Conservation (phyloP, 805 yeast species). For the Candida takata region DNA sequence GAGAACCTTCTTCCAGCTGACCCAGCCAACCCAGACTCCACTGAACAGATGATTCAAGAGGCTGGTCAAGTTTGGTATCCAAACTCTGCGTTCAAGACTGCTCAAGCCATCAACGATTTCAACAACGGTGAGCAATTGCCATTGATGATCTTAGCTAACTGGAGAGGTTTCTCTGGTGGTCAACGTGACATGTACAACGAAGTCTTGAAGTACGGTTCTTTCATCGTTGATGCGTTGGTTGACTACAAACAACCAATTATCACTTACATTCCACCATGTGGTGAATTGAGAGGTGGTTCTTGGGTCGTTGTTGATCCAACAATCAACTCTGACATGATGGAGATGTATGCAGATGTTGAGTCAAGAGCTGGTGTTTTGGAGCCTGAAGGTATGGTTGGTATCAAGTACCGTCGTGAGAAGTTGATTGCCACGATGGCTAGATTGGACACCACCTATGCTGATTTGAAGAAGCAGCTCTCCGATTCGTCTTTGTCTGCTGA, state of each 20-base stretch:
- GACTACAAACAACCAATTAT: constrained; percentile 95
- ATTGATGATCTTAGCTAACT: constrained; percentile 93
- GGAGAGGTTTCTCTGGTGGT: constrained; percentile 99
- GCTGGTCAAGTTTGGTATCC: constrained; percentile 99
- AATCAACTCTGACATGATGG: constrained; percentile 95
- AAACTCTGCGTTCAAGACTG: constrained; percentile 97
- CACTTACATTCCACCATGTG: constrained; percentile 96
- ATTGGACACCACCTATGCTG: constrained; percentile 70
- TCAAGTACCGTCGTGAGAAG: constrained; percentile 93
- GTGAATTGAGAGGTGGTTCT: constrained; percentile 99
- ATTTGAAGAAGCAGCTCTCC: constrained; percentile 53
- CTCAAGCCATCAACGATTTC: constrained; percentile 97
- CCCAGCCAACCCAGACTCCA: constrained; percentile 95
- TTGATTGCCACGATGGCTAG: constrained; percentile 86
- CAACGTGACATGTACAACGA: constrained; percentile 99
- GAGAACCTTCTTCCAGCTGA: constrained; percentile 95
- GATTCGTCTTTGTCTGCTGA: constrained; percentile 50
- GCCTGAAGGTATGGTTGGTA: constrained; percentile 99
- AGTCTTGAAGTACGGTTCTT: constrained; percentile 94
- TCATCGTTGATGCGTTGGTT: constrained; percentile 93
- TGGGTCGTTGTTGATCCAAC: constrained; percentile 99
- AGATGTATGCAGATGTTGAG: constrained; percentile 96
- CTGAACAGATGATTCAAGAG: constrained; percentile 81
- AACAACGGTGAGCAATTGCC: constrained; percentile 98
- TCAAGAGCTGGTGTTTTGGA: constrained; percentile 97